Evolutionary conservation across 2,329 filamentous ascomycete genomes (phyloP).

Genomic region (Ilyonectria sp.): DNA sequence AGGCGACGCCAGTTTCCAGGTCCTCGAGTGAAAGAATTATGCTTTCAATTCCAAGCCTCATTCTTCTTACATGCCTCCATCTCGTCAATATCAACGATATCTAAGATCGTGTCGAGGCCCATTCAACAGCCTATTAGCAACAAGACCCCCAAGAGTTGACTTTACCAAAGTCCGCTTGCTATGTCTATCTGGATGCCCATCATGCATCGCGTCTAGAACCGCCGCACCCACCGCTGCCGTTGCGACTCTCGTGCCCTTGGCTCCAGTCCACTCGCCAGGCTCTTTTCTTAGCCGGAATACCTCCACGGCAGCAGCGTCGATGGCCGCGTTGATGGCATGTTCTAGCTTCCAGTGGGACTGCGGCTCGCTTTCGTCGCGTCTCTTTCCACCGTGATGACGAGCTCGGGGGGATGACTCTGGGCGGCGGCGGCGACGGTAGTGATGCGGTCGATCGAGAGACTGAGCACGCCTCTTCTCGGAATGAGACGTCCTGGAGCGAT

Average conservation of each 20-base stretch:
- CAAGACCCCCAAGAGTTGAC: conserved; percentile 40
- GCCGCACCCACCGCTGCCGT: conserved; percentile 59
- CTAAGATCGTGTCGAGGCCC: conserved; percentile 27
- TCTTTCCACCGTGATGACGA: too few species aligned
- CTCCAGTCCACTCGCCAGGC: conserved; percentile 56
- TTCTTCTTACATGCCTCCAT: too few species aligned
- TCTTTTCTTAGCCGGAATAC: conserved; percentile 57
- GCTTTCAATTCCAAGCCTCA: too few species aligned
- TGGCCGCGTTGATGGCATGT: conserved; percentile 43
- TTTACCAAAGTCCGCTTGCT: conserved; percentile 40
- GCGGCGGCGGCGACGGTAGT: too few species aligned
- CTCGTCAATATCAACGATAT: background rate
- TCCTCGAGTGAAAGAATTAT: too few species aligned
- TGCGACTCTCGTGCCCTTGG: conserved; percentile 56
- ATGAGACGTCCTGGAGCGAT: too few species aligned
- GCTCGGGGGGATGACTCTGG: too few species aligned
- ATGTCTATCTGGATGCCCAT: conserved; percentile 30
- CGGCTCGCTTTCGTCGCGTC: too few species aligned
- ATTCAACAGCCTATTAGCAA: conserved; percentile 41
- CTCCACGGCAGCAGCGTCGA: conserved; percentile 57
- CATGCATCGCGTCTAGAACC: conserved; percentile 54
- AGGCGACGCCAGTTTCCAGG: too few species aligned
- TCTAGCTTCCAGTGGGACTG: conserved; percentile 1
- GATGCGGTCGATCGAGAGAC: too few species aligned
- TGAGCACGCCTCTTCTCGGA: too few species aligned